Evolutionary conservation across 352 stramenopile genomes (phyloP).

Genomic region (Halophytophthora batemanensis): DNA sequence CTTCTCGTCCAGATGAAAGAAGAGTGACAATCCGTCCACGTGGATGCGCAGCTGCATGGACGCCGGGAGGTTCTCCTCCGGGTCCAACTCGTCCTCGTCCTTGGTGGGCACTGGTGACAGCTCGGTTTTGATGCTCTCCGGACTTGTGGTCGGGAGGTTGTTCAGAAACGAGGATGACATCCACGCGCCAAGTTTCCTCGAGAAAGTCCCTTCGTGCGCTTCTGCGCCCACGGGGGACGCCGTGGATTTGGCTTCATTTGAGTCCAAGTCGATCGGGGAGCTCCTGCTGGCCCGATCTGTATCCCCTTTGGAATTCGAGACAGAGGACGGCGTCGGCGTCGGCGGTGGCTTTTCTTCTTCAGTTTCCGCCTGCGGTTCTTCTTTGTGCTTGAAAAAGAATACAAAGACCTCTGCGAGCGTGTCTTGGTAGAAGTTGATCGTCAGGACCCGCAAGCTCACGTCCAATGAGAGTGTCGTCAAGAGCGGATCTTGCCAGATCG

Average conservation of each 20-base stretch:
- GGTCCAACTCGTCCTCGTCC: slow-evolving; percentile 20
- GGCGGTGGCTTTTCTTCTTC: slow-evolving; percentile 3
- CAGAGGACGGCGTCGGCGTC: slow-evolving; percentile 17
- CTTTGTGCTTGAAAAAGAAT: slow-evolving; percentile 66
- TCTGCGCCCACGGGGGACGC: slow-evolving; percentile 30
- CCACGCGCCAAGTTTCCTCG: slow-evolving; percentile 54
- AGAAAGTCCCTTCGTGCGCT: slow-evolving; percentile 35
- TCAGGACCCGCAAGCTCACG: slow-evolving; percentile 60
- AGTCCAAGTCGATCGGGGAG: slow-evolving; percentile 7
- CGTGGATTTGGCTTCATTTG: slow-evolving; percentile 21
- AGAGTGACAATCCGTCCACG: slow-evolving; percentile 62
- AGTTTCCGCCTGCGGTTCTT: slow-evolving; percentile 13
- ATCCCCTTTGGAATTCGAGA: slow-evolving; percentile 26
- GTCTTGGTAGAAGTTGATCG: slow-evolving; percentile 76
- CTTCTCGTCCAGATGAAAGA: slow-evolving; percentile 54
- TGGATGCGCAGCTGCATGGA: slow-evolving; percentile 75
- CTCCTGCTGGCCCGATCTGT: slow-evolving; percentile 21
- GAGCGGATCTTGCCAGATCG: slow-evolving; percentile 73
- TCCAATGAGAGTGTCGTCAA: slow-evolving; percentile 71
- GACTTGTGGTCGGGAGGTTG: slow-evolving; percentile 20
- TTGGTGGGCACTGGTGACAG: neutral
- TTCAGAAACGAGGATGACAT: slow-evolving; percentile 57
- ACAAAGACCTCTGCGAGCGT: slow-evolving; percentile 70
- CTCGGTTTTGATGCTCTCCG: slow-evolving; percentile 23
- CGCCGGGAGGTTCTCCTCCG: slow-evolving; percentile 34